Base-by-base conservation (phyloP, 805 yeast species). In the Saturnispora serradocipensis region DNA sequence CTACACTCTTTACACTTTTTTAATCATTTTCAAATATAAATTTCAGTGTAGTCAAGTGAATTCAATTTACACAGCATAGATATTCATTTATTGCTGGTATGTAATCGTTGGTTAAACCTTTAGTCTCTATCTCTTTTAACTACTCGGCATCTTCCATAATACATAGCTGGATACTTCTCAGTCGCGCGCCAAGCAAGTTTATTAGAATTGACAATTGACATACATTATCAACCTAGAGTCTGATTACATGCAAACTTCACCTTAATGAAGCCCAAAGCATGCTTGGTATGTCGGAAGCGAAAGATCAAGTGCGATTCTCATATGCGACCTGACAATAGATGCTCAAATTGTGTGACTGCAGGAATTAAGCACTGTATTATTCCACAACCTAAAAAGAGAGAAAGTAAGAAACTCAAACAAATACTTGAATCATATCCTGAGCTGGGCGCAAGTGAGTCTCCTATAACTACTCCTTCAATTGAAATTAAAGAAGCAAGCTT, bases 271-370 rank as follows among this genome's bases (percentile, higher is more conserved):
- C 70, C 85, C 8, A 67, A 87, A 45, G 91, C 90, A 2, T 85
- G 93, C 61, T 75, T 78, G 40, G 84, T 85, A n/a, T 86, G 93
- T 61, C 81, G 88, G 50, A 76, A 83, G 7, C 71, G 93, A 35
- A 86, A 86, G 59, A 93, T 86, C n/a, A 76, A 89, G 35, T 86
- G 95, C 67, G 88, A 83, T 61, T 86, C 84, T 11, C 84, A 72
- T 13, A 63, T 65, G 34, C 75, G 70, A 50, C 71, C 72, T 60
- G 86, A 85, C 0, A 53, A 48, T 2, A 58, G 56, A 47, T 81
- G 86, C 59, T 76, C 89, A 22, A 84, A 84, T 64, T 84, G 91
- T 62, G 72, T 77, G 35, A 82, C 85, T 3, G 84, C 83, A 64
- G 83, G 85, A 7, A 77, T 87, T 59, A 53, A 55, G 6, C 86